Base-by-base conservation (phyloP, 306 rosid species). In the Pueraria montana region DNA sequence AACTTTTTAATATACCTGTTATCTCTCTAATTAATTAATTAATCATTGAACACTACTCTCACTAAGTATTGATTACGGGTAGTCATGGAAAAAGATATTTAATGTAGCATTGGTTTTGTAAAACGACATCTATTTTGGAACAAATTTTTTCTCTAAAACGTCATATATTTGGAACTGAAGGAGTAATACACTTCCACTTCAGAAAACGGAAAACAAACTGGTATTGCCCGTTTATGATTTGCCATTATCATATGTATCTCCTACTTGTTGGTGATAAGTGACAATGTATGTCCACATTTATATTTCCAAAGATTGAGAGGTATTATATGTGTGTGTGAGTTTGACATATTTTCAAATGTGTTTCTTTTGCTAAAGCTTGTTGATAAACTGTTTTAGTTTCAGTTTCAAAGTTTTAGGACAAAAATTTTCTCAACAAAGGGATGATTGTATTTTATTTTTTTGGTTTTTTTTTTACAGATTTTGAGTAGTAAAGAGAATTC, bases 281-380 rank as follows among this genome's bases (percentile, higher is more conserved):
- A 38, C 42, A 8, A 38, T 38, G 42, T 38, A 38, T 38, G 42
- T 76, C 68, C 61, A 72, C 11, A 38, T 49, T 50, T 74, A 9
- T 3, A 4, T 38, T 30, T 9, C 53, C 53, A 72, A 10, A 26
- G 27, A 12, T 75, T 18, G 46, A 18, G 36, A 76, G n/a, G 13
- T 42, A 65, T 26, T 55, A 11, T 61, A 14, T 30, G 2, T 55
- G 17, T 38, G 42, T 4, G 2, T 26, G 49, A n/a, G n/a, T n/a
- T n/a, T 56, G 2, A 26, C 4, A 11, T 43, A 46, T 23, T 84
- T 64, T 18, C 23, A 30, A 16, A n/a, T 59, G n/a, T 4, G 14
- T 81, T 72, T 72, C 21, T 32, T 46, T 45, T 8, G 16, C 52
- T 59, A 18, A 80, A 26, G 59, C 23, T 49, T 34, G 43, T 81